Conservation (phyloP, 2,329 filamentous ascomycete species). For the Triangularia setosa region DNA sequence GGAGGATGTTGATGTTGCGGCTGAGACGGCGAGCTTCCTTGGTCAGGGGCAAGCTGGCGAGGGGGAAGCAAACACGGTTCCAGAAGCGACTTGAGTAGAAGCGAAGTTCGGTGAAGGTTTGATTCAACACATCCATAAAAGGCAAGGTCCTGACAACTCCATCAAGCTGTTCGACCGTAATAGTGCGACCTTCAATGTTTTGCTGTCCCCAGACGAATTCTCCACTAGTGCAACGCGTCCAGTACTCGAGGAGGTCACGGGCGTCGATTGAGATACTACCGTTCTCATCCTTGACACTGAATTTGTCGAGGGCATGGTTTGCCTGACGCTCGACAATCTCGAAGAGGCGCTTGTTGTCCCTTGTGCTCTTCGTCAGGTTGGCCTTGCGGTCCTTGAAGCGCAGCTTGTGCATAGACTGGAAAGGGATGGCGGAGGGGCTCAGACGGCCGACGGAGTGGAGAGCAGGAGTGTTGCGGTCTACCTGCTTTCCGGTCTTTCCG, state of each 20-base stretch:
- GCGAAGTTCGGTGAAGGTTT: not conserved
- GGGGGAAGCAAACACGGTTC: not conserved
- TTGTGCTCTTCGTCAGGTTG: not conserved
- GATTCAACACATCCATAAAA: not conserved
- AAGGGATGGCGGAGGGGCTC: not conserved
- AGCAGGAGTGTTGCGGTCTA: not conserved
- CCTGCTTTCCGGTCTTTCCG: not conserved
- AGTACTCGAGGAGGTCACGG: not conserved
- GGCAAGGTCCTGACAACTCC: not conserved
- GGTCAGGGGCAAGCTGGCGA: not conserved
- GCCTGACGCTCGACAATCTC: not conserved
- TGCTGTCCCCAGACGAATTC: not conserved
- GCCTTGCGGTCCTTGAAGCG: not conserved
- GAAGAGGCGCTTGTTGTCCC: not conserved
- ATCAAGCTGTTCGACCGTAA: not conserved
- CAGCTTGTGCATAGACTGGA: not conserved
- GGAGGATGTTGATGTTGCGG: not conserved
- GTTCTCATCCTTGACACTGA: not conserved
- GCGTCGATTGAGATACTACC: not conserved
- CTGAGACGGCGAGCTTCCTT: not conserved
- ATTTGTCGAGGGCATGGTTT: not conserved
- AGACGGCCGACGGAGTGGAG: not conserved
- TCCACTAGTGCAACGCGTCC: not conserved
- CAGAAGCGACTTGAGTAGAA: not conserved
- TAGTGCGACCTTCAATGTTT: not conserved